A percentile compares a stretch with the other conserved stretches of the same genome.
phyloP scores from a whole-genome alignment of 129 eudicot species.

The Heracleum sosnowskyi region DNA sequence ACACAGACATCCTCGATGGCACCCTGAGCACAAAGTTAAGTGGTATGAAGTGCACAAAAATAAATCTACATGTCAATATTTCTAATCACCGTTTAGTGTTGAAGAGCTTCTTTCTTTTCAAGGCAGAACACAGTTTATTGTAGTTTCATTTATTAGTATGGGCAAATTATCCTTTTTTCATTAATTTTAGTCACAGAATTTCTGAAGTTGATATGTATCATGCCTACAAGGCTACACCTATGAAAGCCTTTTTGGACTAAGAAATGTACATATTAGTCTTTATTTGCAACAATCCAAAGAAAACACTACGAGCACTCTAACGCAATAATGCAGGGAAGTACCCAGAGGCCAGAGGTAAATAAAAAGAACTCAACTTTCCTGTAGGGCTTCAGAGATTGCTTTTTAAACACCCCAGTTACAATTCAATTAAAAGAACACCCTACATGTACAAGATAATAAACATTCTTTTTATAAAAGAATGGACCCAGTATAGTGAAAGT shows the following conservation, averaged over 20 bases:
- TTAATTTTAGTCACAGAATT: background rate
- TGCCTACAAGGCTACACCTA: background rate
- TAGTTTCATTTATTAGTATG: background rate
- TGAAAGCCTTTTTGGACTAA: background rate
- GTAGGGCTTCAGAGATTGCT: background rate
- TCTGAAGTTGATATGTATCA: background rate
- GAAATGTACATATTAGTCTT: background rate
- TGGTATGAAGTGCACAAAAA: background rate
- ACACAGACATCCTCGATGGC: background rate
- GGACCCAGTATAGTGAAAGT: conserved; percentile 7
- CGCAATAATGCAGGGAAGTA: background rate
- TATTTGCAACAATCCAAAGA: background rate
- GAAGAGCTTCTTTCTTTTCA: background rate
- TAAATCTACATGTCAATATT: background rate
- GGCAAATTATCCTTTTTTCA: background rate
- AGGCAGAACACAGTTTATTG: background rate
- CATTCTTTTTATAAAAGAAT: background rate
- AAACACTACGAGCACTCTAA: background rate
- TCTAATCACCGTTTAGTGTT: background rate
- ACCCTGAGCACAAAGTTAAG: background rate
- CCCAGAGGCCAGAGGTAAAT: background rate
- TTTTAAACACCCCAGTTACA: background rate
- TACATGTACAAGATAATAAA: background rate
- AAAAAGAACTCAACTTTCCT: background rate
- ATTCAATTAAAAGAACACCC: background rate